These are phyloP conservation scores for Tricholoma terreum DNA, from an alignment of 768 basidiomycete genomes.

Conservation along the genomic window DNA sequence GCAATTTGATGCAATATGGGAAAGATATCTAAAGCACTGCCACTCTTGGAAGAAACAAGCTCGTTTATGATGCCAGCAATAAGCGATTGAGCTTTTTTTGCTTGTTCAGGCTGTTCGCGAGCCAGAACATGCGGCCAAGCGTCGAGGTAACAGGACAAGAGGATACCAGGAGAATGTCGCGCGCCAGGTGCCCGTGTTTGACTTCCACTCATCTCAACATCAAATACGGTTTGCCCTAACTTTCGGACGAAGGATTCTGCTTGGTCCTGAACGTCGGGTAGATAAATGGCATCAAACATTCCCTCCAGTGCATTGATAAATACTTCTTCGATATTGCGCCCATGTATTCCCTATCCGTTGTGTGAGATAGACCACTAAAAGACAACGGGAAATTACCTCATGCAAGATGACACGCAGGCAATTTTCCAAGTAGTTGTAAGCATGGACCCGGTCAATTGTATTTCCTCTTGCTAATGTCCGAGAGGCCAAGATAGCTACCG, in stretches of 20 bases:
- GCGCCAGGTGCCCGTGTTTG: constrained; percentile 50
- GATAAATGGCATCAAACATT: constrained; percentile 70
- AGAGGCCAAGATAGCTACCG: constrained; percentile 63
- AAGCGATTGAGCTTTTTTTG: constrained; percentile 54
- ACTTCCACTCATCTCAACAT: constrained; percentile 64
- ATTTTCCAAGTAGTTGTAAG: constrained; percentile 69
- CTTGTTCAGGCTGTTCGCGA: constrained; percentile 59
- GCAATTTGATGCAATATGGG: constrained; percentile 79
- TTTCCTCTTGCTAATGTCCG: constrained; percentile 54
- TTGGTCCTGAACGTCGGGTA: constrained; percentile 63
- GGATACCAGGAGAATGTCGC: constrained; percentile 52
- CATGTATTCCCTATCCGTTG: constrained; percentile 56
- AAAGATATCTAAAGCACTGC: constrained; percentile 53
- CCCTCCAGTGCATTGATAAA: constrained; percentile 73
- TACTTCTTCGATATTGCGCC: constrained; percentile 70
- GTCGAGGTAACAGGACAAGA: constrained; percentile 75
- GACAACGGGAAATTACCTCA: constrained; percentile 50
- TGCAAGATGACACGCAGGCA: constrained; percentile 68
- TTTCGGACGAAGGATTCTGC: constrained; percentile 70
- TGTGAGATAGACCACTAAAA: constrained; percentile 4
- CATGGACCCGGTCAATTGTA: constrained; percentile 50
- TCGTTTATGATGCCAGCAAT: constrained; percentile 64
- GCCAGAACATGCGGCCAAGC: constrained; percentile 75
- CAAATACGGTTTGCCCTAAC: constrained; percentile 69
- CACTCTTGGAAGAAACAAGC: constrained; percentile 53